phyloP scores from a whole-genome alignment of 345 rosid species.

The Sonneratia alba region DNA sequence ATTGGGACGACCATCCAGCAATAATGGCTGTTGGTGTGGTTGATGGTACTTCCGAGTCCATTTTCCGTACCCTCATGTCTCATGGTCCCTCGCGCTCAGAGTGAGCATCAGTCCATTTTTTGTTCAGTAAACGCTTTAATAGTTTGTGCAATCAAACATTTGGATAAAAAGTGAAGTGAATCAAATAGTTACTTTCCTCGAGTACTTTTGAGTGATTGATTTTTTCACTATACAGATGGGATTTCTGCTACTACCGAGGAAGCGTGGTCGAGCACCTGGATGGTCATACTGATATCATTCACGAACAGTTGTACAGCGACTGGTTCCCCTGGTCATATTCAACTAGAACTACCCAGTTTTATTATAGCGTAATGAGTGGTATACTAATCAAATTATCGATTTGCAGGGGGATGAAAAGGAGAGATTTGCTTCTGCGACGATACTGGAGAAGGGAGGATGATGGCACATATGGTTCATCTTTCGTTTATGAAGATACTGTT shows the following conservation, averaged over 20 bases:
- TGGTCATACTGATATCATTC: conserved; percentile 83
- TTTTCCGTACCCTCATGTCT: conserved; percentile 71
- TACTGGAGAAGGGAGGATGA: conserved; percentile 98
- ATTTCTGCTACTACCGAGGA: conserved; percentile 68
- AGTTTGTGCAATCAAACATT: background rate
- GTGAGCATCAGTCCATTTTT: conserved; percentile 25
- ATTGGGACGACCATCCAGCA: conserved; percentile 90
- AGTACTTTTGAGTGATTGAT: background rate
- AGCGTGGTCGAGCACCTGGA: conserved; percentile 80
- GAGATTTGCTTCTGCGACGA: conserved; percentile 70
- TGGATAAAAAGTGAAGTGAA: background rate
- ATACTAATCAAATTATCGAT: conserved; percentile 2
- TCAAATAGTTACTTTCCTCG: background rate
- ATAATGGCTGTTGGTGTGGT: conserved; percentile 90
- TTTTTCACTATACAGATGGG: conserved; percentile 49
- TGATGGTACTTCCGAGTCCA: conserved; percentile 72
- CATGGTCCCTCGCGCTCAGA: conserved; percentile 76
- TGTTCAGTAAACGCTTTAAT: background rate
- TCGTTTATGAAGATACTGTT: background rate
- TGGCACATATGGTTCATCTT: conserved; percentile 74
- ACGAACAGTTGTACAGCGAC: conserved; percentile 50
- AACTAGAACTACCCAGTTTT: background rate
- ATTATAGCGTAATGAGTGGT: background rate
- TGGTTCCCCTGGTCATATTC: conserved; percentile 54
- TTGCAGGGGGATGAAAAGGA: conserved; percentile 63